These are phyloP conservation scores for Tephrocybe sp. DNA, from an alignment of 768 basidiomycete species.

Conservation along the genomic window DNA sequence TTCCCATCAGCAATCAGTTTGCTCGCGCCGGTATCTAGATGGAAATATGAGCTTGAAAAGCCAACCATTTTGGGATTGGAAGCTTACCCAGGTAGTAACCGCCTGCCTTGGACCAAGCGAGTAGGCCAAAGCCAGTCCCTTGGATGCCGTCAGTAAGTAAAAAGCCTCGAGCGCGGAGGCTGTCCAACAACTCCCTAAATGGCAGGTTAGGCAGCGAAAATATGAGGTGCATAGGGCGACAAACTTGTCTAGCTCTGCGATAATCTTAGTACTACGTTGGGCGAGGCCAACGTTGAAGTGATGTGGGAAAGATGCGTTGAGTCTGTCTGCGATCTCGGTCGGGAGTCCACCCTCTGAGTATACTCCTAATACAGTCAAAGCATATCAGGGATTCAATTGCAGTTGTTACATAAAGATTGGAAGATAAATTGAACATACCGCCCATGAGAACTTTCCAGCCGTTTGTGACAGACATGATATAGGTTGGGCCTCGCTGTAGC, in stretches of 20 bases:
- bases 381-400: too few relatives aligned
- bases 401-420: too few relatives aligned
- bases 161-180: slow-evolving; percentile 57
- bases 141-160: slow-evolving; percentile 48
- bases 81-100: slow-evolving; percentile 65
- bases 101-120: slow-evolving; percentile 48
- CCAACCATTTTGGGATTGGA: neutral
- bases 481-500: slow-evolving; percentile 50
- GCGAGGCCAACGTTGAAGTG: slow-evolving; percentile 25
- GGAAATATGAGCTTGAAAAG: neutral
- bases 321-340: slow-evolving; percentile 46
- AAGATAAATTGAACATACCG: slow-evolving; percentile 13
- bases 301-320: slow-evolving; percentile 48
- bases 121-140: slow-evolving; percentile 46
- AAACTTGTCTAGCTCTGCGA: slow-evolving; percentile 58
- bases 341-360: slow-evolving; percentile 51
- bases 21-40: slow-evolving; percentile 51
- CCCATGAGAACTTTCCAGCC: slow-evolving; percentile 22
- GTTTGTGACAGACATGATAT: slow-evolving; percentile 19
- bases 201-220: neutral
- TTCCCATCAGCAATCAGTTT: slow-evolving; percentile 59
- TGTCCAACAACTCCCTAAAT: slow-evolving; percentile 51
- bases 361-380: too few relatives aligned
- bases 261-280: slow-evolving; percentile 31
- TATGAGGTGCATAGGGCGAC: slow-evolving; percentile 8